phyloP scores from a whole-genome alignment of 345 rosid genomes.

The Aquilaria sinensis region DNA sequence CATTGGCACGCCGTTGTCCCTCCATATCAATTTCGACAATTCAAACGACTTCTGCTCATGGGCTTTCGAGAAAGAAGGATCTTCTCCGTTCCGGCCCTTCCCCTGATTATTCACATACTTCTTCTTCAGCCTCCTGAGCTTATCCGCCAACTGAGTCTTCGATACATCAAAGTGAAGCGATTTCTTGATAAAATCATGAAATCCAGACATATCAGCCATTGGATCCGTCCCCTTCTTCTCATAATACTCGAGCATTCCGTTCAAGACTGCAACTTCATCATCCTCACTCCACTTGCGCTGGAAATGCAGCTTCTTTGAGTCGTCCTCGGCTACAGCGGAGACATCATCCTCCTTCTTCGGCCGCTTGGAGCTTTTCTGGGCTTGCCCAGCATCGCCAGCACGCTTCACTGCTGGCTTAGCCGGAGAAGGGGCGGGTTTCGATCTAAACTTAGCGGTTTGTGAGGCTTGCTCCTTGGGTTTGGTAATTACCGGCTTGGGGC shows the following conservation, averaged over 20 bases:
- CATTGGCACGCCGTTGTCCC: not conserved
- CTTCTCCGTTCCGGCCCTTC: conserved; percentile 20
- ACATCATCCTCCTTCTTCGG: conserved; percentile 6
- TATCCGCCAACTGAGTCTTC: conserved; percentile 13
- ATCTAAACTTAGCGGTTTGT: not conserved
- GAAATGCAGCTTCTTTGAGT: conserved; percentile 7
- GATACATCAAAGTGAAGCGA: conserved; percentile 14
- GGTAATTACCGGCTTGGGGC: conserved; percentile 3
- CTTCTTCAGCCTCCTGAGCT: conserved; percentile 20
- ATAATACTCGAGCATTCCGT: conserved; percentile 25
- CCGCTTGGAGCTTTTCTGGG: conserved; percentile 1
- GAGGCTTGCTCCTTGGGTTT: conserved; percentile 5
- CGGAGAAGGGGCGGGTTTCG: conserved; percentile 3
- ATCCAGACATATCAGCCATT: conserved; percentile 1
- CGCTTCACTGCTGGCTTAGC: conserved; percentile 5
- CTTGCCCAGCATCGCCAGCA: not conserved
- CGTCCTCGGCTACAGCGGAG: not conserved
- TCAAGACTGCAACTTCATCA: conserved; percentile 22
- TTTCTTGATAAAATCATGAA: conserved; percentile 19
- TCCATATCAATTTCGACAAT: conserved; percentile 30
- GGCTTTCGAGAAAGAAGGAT: conserved; percentile 11
- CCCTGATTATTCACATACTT: conserved; percentile 18
- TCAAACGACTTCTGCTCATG: conserved; percentile 24
- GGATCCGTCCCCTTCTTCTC: conserved; percentile 12
- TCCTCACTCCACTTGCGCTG: conserved; percentile 26